Evolutionary conservation across 176 grass and related monocot genomes (phyloP), one percentile per base, ranked within the genome.

Genomic region (Ensete glaucum): DNA sequence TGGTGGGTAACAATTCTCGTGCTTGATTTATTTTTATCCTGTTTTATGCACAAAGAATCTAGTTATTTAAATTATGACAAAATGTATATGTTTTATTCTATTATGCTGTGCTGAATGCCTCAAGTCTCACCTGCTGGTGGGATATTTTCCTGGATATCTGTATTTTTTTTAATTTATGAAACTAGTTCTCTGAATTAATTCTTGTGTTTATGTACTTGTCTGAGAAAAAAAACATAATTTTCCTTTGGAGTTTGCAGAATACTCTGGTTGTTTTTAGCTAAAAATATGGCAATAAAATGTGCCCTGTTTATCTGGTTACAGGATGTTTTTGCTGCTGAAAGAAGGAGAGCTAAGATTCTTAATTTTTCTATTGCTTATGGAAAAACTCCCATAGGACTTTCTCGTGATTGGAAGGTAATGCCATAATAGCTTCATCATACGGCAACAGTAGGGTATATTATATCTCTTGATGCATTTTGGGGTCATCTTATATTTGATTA

Each of bases 341-440:
- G 90, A 79, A 89, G 95, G 88, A 98, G 89, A 78, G 95, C 95
- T 53, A 98, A 98, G 78, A 94, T 98, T 90, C 88, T 98, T 72
- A 98, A 98, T 84, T 98, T 98, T 69, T 98, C 95, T 50, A 93
- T 98, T 77, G 95, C 95, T 50, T 98, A 98, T 24, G 95, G 95
- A 70, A 98, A 98, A 84, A 98, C 95, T 75, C 71, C 90, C 50
- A 75, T 82, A 72, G 95, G 95, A 54, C 90, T 98, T 71, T 86
- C 95, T 87, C 84, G 83, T 51, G 95, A 98, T 87, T 98, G 95
- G 95, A 98, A 98, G 95, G 95, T 98, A 79, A 60, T 60, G 1
- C 1, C 57, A 60, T 60, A 43, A 49, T 67, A 67, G 27, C 21
- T 50, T 79, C 19, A n/a, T 9, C 20, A 70, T 52, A 16, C 11